Percentiles rank a stretch among this genome's conserved stretches.
phyloP scores from a whole-genome alignment of 768 basidiomycete genomes.

The Kondoa malvinella region DNA sequence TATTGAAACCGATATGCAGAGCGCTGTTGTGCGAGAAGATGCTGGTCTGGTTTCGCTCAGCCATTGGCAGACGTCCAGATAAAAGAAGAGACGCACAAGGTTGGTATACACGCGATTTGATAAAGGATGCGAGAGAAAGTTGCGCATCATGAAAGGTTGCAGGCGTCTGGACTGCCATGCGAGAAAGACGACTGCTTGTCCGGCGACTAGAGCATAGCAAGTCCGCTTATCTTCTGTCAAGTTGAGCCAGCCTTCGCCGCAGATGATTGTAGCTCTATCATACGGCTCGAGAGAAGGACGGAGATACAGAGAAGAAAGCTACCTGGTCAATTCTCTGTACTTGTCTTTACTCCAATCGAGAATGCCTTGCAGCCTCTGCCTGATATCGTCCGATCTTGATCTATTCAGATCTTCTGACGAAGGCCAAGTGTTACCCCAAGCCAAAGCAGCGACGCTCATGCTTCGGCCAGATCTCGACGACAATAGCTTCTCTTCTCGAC shows the following conservation, averaged over 20 bases:
- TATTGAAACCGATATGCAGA: constrained; percentile 23
- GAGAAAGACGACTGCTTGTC: constrained; percentile 13
- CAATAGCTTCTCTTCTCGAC: background rate
- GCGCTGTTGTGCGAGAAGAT: constrained; percentile 21
- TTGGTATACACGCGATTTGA: constrained; percentile 11
- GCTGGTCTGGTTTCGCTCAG: constrained; percentile 7
- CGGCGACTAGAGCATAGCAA: constrained; percentile 9
- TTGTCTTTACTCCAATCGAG: background rate
- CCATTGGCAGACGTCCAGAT: background rate
- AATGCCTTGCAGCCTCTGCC: too few relatives aligned
- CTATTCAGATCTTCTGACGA: background rate
- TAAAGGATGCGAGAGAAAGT: constrained; percentile 15
- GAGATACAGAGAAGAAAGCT: background rate
- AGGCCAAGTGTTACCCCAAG: background rate
- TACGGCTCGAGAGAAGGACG: too few relatives aligned
- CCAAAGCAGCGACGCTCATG: background rate
- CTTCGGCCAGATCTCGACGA: background rate
- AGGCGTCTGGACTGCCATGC: constrained; percentile 11
- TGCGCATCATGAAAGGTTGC: background rate
- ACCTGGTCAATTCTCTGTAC: background rate
- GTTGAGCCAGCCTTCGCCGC: constrained; percentile 20
- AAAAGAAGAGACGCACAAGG: background rate
- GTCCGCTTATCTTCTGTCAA: constrained; percentile 19
- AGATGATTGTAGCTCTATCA: constrained; percentile 5
- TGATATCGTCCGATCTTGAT: too few relatives aligned